Conservation (phyloP, 2,329 filamentous ascomycete genomes). For the Paecilomyces sp. region DNA sequence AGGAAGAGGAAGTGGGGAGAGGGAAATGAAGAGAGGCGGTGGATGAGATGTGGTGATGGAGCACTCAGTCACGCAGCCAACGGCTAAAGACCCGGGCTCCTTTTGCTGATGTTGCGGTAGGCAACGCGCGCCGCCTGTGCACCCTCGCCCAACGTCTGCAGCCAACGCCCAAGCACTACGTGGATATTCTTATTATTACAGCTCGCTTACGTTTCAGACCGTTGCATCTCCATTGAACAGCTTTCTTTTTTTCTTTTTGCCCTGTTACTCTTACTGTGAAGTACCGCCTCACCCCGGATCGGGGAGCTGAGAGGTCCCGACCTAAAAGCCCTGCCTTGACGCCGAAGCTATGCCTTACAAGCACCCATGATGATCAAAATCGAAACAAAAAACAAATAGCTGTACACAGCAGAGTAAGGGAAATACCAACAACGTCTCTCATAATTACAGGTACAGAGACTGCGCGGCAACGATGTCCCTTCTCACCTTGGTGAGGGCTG, state of each 20-base stretch:
- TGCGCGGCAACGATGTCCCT: slow-evolving; percentile 93
- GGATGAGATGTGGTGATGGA: slow-evolving; percentile 13
- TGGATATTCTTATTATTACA: neutral
- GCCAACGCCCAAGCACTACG: neutral
- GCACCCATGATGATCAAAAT: slow-evolving; percentile 3
- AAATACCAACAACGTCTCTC: neutral
- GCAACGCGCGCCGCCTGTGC: slow-evolving; percentile 22
- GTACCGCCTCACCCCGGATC: slow-evolving; percentile 1
- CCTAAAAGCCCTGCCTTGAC: neutral
- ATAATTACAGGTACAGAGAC: slow-evolving; percentile 72
- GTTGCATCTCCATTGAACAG: neutral
- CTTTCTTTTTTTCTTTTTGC: neutral
- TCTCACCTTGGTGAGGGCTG: slow-evolving; percentile 74
- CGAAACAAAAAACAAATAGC: slow-evolving; percentile 4
- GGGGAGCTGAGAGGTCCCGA: neutral
- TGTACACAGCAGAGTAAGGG: neutral
- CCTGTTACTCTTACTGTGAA: slow-evolving; percentile 1
- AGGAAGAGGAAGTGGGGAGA: slow-evolving; percentile 17
- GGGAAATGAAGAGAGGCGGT: slow-evolving; percentile 24
- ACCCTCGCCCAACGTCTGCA: slow-evolving; percentile 23
- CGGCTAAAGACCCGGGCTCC: neutral
- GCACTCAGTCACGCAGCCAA: neutral
- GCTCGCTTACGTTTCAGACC: neutral
- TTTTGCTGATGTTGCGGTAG: slow-evolving; percentile 23
- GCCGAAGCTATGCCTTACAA: slow-evolving; percentile 1